A percentile compares a stretch with the other conserved stretches of the same genome.
Evolutionary conservation across 306 rosid species (phyloP).

Genomic region (Medicago arabica): DNA sequence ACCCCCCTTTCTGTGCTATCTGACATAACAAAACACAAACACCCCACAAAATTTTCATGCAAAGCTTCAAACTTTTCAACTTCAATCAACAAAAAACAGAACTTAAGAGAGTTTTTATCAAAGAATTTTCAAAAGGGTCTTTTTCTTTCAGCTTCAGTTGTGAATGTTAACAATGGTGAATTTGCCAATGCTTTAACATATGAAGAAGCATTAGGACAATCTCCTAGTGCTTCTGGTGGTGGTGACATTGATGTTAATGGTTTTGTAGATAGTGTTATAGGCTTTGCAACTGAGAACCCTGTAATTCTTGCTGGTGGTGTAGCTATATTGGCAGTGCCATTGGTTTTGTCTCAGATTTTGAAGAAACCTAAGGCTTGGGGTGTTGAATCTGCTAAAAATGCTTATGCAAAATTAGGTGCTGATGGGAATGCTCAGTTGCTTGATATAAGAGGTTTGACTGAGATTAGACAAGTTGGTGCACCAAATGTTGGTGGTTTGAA

Average conservation of each 20-base stretch:
- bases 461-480: constrained; percentile 70
- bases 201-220: constrained; percentile 73
- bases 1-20: constrained; percentile 80
- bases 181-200: constrained; percentile 74
- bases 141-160: constrained; percentile 60
- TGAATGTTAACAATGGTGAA: constrained; percentile 53
- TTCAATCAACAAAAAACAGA: constrained; percentile 39
- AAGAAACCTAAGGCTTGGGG: constrained; percentile 85
- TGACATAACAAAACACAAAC: constrained; percentile 62
- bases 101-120: constrained; percentile 43
- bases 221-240: constrained; percentile 38
- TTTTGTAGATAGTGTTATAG: constrained; percentile 55
- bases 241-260: constrained; percentile 63
- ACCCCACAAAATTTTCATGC: constrained; percentile 62
- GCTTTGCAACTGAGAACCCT: constrained; percentile 78
- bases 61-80: constrained; percentile 54
- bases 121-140: constrained; percentile 58
- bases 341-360: constrained; percentile 75
- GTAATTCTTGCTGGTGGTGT: constrained; percentile 73
- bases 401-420: constrained; percentile 78
- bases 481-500: constrained; percentile 76
- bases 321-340: constrained; percentile 74
- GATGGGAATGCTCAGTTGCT: constrained; percentile 76
- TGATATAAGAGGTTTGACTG: constrained; percentile 78
- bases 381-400: constrained; percentile 82